phyloP scores from a whole-genome alignment of 2,329 filamentous ascomycete species.

The Diplodia corticola region DNA sequence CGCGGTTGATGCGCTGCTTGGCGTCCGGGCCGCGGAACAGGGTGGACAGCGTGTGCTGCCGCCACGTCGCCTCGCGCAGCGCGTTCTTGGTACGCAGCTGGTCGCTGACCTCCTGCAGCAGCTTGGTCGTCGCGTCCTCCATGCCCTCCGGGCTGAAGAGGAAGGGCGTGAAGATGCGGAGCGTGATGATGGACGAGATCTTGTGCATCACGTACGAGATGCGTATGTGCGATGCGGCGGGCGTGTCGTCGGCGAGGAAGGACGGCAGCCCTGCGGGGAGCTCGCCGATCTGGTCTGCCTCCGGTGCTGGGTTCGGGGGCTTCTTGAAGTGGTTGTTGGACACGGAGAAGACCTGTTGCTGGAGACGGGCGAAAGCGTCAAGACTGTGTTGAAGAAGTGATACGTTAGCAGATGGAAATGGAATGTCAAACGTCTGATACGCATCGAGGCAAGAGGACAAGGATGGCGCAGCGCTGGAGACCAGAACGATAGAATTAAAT shows the following conservation, averaged over 20 bases:
- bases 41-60: constrained; percentile 59
- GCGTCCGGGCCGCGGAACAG: constrained; percentile 58
- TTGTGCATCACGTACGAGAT: constrained; percentile 57
- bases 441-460: neutral
- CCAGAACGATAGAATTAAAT: constrained; percentile 1
- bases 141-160: constrained; percentile 56
- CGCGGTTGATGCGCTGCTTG: constrained; percentile 57
- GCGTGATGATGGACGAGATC: constrained; percentile 58
- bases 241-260: constrained; percentile 53
- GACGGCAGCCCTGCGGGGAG: constrained; percentile 56
- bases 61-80: constrained; percentile 59
- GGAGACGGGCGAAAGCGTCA: constrained; percentile 54
- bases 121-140: constrained; percentile 24
- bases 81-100: constrained; percentile 59
- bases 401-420: neutral
- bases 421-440: neutral
- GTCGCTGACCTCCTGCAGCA: constrained; percentile 56
- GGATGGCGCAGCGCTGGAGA: neutral
- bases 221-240: constrained; percentile 53
- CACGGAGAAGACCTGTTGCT: constrained; percentile 53
- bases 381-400: constrained; percentile 38
- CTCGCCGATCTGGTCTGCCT: constrained; percentile 52
- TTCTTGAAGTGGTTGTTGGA: constrained; percentile 55
- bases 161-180: constrained; percentile 59
- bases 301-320: constrained; percentile 50